Evolutionary conservation across 2,329 filamentous ascomycete species (phyloP), one percentile per base, ranked within the genome.

Genomic region (Sphaerulina vaccinii): DNA sequence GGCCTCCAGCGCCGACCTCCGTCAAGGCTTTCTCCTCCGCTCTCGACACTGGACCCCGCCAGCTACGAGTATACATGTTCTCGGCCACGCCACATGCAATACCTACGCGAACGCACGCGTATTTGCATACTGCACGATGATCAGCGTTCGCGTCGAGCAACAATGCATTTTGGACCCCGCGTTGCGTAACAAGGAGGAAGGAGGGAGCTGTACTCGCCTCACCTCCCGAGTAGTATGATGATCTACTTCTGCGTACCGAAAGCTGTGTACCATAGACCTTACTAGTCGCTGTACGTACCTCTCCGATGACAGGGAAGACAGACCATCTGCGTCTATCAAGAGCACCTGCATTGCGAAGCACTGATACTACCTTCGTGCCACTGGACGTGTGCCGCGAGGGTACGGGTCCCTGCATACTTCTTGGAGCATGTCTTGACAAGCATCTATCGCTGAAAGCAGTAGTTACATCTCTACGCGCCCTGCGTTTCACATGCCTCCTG

Each of bases 401-500:
- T 13, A 32, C 27, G 27, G 27, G 27, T n/a, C 27, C 27, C 27
- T 32, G 8, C n/a, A n/a, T n/a, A n/a, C n/a, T n/a, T n/a, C n/a
- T n/a, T n/a, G n/a, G n/a, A n/a, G n/a, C n/a, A n/a, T n/a, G n/a
- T n/a, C n/a, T n/a, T n/a, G n/a, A n/a, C n/a, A n/a, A n/a, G n/a
- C n/a, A n/a, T n/a, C n/a, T 29, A 13, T 29, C n/a, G 27, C 10
- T 29, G 3, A 5, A 29, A 29, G 27, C 27, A 29, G 27, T 29
- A 29, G 27, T 13, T 29, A 29, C 27, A 27, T 23, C 27, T 32
- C 15, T 21, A 49, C 36, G 24, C 32, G 22, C 29, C 47, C 18
- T 22, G 18, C 27, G 19, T 36, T 36, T 49, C 38, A 35, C 37
- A 49, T 42, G 47, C 47, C 43, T 40, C 23, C 15, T 37, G 37